Base-by-base conservation (phyloP, 768 basidiomycete species). In the Boletus sensibilis region DNA sequence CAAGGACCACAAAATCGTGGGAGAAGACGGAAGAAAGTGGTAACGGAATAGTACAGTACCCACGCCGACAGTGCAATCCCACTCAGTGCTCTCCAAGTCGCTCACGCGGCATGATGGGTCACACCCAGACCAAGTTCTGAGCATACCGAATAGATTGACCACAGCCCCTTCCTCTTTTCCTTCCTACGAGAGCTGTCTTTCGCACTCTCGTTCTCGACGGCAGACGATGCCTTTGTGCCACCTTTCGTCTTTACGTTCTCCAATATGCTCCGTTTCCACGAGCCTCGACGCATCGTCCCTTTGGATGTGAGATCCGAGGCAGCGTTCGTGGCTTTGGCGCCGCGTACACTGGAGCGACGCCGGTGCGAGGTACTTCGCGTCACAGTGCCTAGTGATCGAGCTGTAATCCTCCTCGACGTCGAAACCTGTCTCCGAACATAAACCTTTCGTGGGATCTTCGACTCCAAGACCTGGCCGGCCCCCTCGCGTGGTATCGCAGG, bases 141-240 rank as follows among this genome's bases (percentile, higher is more conserved):
- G 47, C 58, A 61, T 7, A 68, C 68, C 23, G 68, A 70, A 55
- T 68, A 68, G 43, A 68, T 68, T 0, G 67, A 68, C 65, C 68
- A 60, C 9, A 59, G n/a, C 18, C 66, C 66, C 51, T 63, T 70
- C 59, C 58, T 57, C 59, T 56, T 70, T 35, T 57, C 59, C 52
- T 58, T 70, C 46, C 39, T 64, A 21, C 58, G 64, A 8, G 25
- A 5, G 2, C 11, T 13, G 5, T 49, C 58, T n/a, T 47, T 55
- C 16, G 18, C 39, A 29, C 27, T 42, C 43, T 51, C 49, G 50
- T 60, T 65, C 53, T 67, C 65, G 43, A 23, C 48, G 25, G 59
- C 52, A 16, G 49, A 56, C 18, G 57, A 54, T 25, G n/a, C 52
- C 43, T 55, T 67, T 12, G 6, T 11, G 11, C 57, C 29, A 9